Evolutionary conservation across 805 yeast species (phyloP), one percentile per base, ranked within the genome.

Genomic region (Suhomyces faveliae): DNA sequence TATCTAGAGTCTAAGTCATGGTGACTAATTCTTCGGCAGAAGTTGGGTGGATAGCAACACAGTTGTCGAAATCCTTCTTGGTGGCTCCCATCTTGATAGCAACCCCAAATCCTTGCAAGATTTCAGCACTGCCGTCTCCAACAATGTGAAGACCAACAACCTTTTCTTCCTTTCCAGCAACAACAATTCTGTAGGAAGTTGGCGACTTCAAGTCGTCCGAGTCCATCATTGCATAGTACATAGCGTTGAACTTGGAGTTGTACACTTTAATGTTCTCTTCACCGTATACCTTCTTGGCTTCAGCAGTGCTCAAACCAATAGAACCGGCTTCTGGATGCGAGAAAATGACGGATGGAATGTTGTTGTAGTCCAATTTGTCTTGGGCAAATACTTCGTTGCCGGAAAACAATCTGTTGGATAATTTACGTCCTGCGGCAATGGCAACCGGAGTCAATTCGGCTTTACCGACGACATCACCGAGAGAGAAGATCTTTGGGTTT

Each of bases 71-170:
- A 67, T 94, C 97, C 40, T 81, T 81, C 76, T 94, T 94, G 30
- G 99, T 94, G 37, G 99, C 99, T 27, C 99, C 99, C 99, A 94
- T 94, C 74, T 91, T 91, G 54, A 94, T 74, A 43, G 99, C 99
- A 46, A 91, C 99, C 50, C 98, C 99, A 62, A 94, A 94, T 33
- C 99, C 99, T 77, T 94, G 99, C 59, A 94, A 78, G 50, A 94
- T 91, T 70, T 94, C 99, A 25, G 96, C 83, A 45, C 94, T 82
- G 7, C 81, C 71, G 61, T 91, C 98, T 52, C 99, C 99, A 56
- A 91, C 87, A 47, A 94, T 70, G 68, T 94, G 99, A 57, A 94
- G 73, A 23, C 99, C 99, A 51, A 94, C 95, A 47, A 94, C 96
- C 71, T 89, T 91, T 69, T 94, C 98, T 37, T 88, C 83, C 41